phyloP scores from a whole-genome alignment of 1,284 basidiomycete genomes.

The Ceratobasidium theobromae region DNA sequence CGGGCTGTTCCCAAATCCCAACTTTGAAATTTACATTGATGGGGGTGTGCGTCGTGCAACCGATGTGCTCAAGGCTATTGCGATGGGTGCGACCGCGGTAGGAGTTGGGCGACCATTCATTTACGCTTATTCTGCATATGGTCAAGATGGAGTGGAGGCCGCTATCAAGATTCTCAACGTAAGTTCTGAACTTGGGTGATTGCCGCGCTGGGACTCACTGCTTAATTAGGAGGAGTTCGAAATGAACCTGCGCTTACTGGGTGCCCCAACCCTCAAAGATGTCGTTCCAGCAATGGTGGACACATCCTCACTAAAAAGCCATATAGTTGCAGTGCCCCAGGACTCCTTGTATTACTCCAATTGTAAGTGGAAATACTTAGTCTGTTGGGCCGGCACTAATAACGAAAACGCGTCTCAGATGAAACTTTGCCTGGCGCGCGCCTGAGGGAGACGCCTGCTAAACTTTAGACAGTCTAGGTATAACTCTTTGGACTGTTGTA shows the following conservation, averaged over 20 bases:
- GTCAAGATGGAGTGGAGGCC: constrained; percentile 75
- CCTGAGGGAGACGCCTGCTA: constrained; percentile 4
- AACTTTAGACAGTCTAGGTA: not conserved
- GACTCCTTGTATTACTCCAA: constrained; percentile 76
- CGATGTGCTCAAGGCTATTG: constrained; percentile 91
- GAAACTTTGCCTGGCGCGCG: constrained; percentile 16
- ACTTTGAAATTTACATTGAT: constrained; percentile 88
- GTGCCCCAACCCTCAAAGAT: constrained; percentile 75
- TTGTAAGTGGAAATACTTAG: constrained; percentile 57
- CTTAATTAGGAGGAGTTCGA: constrained; percentile 81
- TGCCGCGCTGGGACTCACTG: constrained; percentile 29
- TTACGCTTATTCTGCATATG: constrained; percentile 89
- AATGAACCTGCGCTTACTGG: constrained; percentile 89
- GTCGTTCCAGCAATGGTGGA: constrained; percentile 89
- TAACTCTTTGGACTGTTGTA: not conserved
- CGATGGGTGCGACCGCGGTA: constrained; percentile 85
- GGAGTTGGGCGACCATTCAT: constrained; percentile 83
- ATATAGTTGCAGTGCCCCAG: constrained; percentile 62
- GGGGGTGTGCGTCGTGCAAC: constrained; percentile 90
- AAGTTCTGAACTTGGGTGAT: constrained; percentile 38
- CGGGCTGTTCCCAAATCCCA: constrained; percentile 55
- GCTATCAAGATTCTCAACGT: constrained; percentile 78
- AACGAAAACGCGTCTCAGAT: not conserved
- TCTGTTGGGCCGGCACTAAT: not conserved
- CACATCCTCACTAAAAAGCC: constrained; percentile 63